A percentile compares a stretch with the other conserved stretches of the same genome.
These are phyloP conservation scores for Ligustrum vulgare DNA, from an alignment of 257 asterid genomes.

Conservation along the genomic window DNA sequence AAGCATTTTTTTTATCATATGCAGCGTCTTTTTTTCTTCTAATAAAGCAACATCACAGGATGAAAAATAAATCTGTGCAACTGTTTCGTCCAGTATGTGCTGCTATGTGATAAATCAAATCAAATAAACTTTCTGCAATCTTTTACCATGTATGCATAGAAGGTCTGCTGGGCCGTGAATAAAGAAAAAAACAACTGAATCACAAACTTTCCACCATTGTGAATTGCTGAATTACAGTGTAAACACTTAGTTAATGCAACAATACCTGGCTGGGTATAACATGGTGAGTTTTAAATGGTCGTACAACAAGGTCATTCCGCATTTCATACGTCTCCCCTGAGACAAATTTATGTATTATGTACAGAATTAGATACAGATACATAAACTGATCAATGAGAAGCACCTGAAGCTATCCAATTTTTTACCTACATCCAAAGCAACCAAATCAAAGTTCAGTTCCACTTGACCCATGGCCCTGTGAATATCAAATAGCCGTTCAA, in stretches of 20 bases:
- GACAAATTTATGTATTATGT: slow-evolving; percentile 11
- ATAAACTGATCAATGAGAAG: slow-evolving; percentile 15
- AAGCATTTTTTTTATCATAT: neutral
- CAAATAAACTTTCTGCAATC: neutral
- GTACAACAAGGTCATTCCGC: slow-evolving; percentile 92
- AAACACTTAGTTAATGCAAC: neutral
- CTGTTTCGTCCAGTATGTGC: neutral
- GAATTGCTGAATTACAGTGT: slow-evolving; percentile 1
- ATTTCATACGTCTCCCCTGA: slow-evolving; percentile 98
- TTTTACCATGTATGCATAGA: slow-evolving; percentile 13
- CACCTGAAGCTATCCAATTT: slow-evolving; percentile 13
- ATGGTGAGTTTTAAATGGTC: slow-evolving; percentile 86
- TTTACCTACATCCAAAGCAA: slow-evolving; percentile 86
- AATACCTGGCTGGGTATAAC: slow-evolving; percentile 90
- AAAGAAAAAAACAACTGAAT: neutral
- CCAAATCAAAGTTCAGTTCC: slow-evolving; percentile 75
- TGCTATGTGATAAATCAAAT: slow-evolving; percentile 2
- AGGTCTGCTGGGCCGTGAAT: neutral
- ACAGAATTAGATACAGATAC: slow-evolving; percentile 16
- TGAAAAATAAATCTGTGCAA: neutral
- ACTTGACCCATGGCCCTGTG: slow-evolving; percentile 84
- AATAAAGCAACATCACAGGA: neutral
- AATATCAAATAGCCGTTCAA: slow-evolving; percentile 66
- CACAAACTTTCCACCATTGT: slow-evolving; percentile 12
- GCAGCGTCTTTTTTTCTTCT: neutral